Percentiles rank a stretch among this genome's conserved stretches.
Evolutionary conservation across 768 basidiomycete genomes (phyloP).

Genomic region (Daedalea quercina): DNA sequence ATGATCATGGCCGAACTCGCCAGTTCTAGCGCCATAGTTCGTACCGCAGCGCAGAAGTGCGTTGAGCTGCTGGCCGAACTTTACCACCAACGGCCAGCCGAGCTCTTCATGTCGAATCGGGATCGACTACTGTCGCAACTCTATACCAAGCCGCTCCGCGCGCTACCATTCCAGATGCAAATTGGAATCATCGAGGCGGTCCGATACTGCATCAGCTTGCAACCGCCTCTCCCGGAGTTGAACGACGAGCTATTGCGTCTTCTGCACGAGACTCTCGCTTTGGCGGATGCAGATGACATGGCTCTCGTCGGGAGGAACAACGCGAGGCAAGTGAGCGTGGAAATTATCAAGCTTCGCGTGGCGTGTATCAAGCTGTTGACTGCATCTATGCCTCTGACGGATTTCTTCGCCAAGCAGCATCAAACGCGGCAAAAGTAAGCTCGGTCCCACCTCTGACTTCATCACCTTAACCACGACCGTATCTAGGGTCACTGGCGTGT

Average conservation of each 20-base stretch:
- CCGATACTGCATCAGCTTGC: slow-evolving; percentile 84
- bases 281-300: slow-evolving; percentile 94
- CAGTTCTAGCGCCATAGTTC: slow-evolving; percentile 78
- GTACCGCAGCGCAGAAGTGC: slow-evolving; percentile 76
- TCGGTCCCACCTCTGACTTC: background rate
- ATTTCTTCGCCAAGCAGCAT: slow-evolving; percentile 83
- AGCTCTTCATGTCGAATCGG: slow-evolving; percentile 78
- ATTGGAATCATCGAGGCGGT: slow-evolving; percentile 98
- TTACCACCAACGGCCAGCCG: slow-evolving; percentile 62
- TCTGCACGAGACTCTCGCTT: slow-evolving; percentile 86
- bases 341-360: slow-evolving; percentile 85
- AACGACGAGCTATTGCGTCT: slow-evolving; percentile 90
- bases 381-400: slow-evolving; percentile 90
- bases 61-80: slow-evolving; percentile 73
- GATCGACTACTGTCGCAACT: slow-evolving; percentile 86
- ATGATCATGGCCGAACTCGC: slow-evolving; percentile 87
- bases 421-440: slow-evolving; percentile 79
- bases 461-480: background rate
- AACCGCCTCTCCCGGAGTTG: slow-evolving; percentile 85
- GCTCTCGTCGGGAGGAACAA: slow-evolving; percentile 70
- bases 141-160: slow-evolving; percentile 94
- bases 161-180: slow-evolving; percentile 90
- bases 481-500: slow-evolving; percentile 82
- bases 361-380: slow-evolving; percentile 91
- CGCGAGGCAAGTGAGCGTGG: slow-evolving; percentile 69